Base-by-base conservation (phyloP, 1,139 yeast species). In the Saccharomyces uvarum region DNA sequence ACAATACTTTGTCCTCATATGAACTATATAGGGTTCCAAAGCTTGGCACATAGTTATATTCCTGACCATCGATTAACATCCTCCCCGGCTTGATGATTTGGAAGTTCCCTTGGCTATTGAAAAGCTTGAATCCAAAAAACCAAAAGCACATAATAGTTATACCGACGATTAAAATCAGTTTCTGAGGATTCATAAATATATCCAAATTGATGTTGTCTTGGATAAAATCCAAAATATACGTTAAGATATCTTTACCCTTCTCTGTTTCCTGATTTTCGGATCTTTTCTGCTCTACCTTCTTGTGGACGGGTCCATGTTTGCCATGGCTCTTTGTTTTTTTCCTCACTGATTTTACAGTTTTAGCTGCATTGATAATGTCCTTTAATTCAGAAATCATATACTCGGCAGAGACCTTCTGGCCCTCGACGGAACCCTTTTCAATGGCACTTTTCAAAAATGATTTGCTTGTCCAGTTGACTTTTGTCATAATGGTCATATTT, bases 381-480 rank as follows among this genome's bases (percentile, higher is more conserved):
- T 79, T 81, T 47, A 91, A 62, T 54, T 83, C 86, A 13, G 76
- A 78, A 7, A 81, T 73, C 67, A 90, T 66, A 1, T 78, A 73
- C 54, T 78, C 80, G 73, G 86, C 79, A 24, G 86, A 79, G 24
- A 83, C 84, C 63, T 82, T 82, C 69, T 95, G 99, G 0, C 99
- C 99, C 54, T 88, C 95, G 53, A 86, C 80, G n/a, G 96, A 82
- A 7, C 97, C 97, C 66, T 85, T 90, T 68, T 95, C 99, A 62
- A 95, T 84, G 0, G 95, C 86, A 21, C 95, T 85, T 71, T 90
- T 89, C 63, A 91, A 81, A 90, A 97, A 88, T 41, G 95, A 85
- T 68, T 88, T 88, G 13, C 91, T 95, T 3, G 88, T 78, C 99
- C 99, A 95, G 50, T 85, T 87, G 56, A 91, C 81, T 59, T 75